Conservation (phyloP, 805 yeast genomes). For the Sugiyamaella mastotermitis region DNA sequence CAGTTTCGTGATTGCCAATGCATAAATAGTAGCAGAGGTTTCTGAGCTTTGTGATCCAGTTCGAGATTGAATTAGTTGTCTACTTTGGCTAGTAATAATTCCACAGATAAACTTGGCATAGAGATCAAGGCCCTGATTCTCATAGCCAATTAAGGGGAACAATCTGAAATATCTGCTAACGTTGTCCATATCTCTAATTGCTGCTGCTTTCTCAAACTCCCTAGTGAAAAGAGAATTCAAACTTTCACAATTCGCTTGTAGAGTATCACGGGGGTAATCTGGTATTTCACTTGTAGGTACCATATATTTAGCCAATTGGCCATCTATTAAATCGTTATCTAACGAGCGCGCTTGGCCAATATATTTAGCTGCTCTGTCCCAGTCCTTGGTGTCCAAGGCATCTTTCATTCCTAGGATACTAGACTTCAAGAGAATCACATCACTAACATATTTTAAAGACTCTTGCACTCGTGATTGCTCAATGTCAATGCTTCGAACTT, state of each 20-base stretch:
- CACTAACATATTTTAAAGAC: slow-evolving; percentile 57
- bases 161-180: slow-evolving; percentile 76
- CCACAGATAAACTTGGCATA: slow-evolving; percentile 84
- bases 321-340: slow-evolving; percentile 48
- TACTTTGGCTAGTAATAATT: slow-evolving; percentile 73
- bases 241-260: slow-evolving; percentile 53
- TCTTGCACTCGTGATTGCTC: slow-evolving; percentile 61
- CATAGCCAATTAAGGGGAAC: slow-evolving; percentile 79
- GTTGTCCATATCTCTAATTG: slow-evolving; percentile 54
- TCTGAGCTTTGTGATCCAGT: slow-evolving; percentile 15
- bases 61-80: slow-evolving; percentile 45
- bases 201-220: slow-evolving; percentile 69
- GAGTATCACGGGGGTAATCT: slow-evolving; percentile 57
- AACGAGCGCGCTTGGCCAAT: slow-evolving; percentile 49
- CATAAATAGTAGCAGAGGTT: slow-evolving; percentile 30
- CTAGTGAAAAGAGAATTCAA: slow-evolving; percentile 51
- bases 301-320: slow-evolving; percentile 68
- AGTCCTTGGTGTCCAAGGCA: slow-evolving; percentile 62
- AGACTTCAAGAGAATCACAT: slow-evolving; percentile 59
- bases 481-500: slow-evolving; percentile 61
- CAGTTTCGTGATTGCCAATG: slow-evolving; percentile 38
- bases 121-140: slow-evolving; percentile 63
- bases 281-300: slow-evolving; percentile 87
- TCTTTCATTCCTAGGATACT: slow-evolving; percentile 59
- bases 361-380: slow-evolving; percentile 73